Base-by-base conservation (phyloP, 139 green algal species). In the Deuterostichococcus epilithicus region DNA sequence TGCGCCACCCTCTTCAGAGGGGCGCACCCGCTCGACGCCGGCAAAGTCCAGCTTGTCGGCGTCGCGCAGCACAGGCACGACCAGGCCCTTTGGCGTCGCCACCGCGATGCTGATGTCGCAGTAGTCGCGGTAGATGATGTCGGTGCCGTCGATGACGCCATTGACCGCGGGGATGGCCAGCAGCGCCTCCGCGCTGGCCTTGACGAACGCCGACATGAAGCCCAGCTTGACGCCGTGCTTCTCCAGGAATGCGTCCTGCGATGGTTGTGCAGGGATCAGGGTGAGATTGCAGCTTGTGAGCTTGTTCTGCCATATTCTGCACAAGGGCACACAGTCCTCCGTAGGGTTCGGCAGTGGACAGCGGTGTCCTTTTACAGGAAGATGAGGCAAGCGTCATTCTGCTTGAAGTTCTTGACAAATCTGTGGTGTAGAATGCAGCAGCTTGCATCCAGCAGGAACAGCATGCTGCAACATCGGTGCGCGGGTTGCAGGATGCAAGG, bases 131-230 rank as follows among this genome's bases (percentile, higher is more conserved):
- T 98, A 99, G 38, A 99, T 81, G 76, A 98, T 98, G 72, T 98
- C 93, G 59, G 97, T 90, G 42, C 89, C 92, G 65, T 99, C 94
- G 67, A 99, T 99, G 15, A 98, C 92, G 4, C 86, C 95, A 78
- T 98, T 99, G 18, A 97, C 94, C 1, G 92, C 88, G 0, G 94
- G 94, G 32, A 98, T 90, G 76, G 93, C 81, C 74, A 92, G 80
- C 68, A 99, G 81, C 30, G 96, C 95, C 30, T 91, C 84, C 0
- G 88, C 87, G 0, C 91, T 77, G 23, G 95, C 96, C 91, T 97
- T 98, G 47, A 99, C 91, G 83, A 99, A 99, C 0, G 92, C 94
- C 1, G 84, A 94, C 96, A 99, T 99, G 88, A 99, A 99, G 80
- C 96, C 96, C 45, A 99, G 87, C 89, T 99, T 99, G 66, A 98